Base-by-base conservation (phyloP, 805 yeast species). In the Wickerhamiella vanderwaltii region DNA sequence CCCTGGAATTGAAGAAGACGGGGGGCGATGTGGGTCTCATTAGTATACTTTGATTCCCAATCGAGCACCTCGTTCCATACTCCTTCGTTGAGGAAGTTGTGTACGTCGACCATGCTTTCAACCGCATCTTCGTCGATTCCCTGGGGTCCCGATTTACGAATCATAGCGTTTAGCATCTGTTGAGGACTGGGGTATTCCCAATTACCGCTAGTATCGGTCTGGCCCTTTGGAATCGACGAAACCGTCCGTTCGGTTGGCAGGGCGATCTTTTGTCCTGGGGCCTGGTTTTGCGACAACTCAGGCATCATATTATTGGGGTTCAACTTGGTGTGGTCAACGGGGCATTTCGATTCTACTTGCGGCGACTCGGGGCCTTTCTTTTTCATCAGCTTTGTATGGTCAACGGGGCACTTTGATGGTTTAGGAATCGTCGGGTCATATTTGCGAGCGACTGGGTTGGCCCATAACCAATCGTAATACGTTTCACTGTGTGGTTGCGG, bases 171-270 rank as follows among this genome's bases (percentile, higher is more conserved):
- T 50, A 86, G 77, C 99, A 91, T 91, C 59, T 91, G 99, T 62
- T 91, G 98, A 1, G 99, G 98, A 2, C 95, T 84, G 1, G 99
- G 99, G 58, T 91, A 91, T 62, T 91, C 98, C 99, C 99, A 91
- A 36, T 78, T 75, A 1, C 94, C 94, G 46, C 75, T 76, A 7
- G 65, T 68, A 1, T 64, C 67, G 11, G 58, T 56, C 22, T 67
- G 72, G 22, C 97, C 97, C 48, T 84, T 72, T 16, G 98, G 98
- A 41, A 91, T 91, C 1, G 84, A 64, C 12, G 95, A 84, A 29
- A 77, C 60, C 1, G 94, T 80, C 51, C 95, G 74, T 32, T 80
- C 83, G 0, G 91, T 83, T 7, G 96, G 86, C 24, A 91, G 66
- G 26, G 72, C 75, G 29, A 83, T 51, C 46, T 70, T 73, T 61